Conservation (phyloP, 345 rosid genomes). For the Hevea brasiliensis region DNA sequence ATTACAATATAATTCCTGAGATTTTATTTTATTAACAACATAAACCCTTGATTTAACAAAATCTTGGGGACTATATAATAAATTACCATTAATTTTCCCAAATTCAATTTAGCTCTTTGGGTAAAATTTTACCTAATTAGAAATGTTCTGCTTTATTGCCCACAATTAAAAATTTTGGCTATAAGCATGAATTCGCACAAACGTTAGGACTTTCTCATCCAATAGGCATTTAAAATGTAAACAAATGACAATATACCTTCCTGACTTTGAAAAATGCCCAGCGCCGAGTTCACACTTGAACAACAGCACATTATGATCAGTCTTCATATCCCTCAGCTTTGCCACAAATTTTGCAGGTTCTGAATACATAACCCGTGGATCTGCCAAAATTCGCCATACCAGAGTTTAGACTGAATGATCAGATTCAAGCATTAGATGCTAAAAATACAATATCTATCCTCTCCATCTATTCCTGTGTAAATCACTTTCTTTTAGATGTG, state of each 20-base stretch:
- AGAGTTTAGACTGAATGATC: neutral
- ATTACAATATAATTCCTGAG: too few relatives aligned
- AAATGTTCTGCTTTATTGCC: too few relatives aligned
- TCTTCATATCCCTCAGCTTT: conserved; percentile 86
- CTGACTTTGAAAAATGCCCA: conserved; percentile 96
- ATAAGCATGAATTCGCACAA: too few relatives aligned
- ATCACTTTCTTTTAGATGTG: neutral
- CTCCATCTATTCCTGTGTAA: conserved; percentile 1
- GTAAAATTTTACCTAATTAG: too few relatives aligned
- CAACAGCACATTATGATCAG: conserved; percentile 64
- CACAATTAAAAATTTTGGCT: too few relatives aligned
- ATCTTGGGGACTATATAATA: too few relatives aligned
- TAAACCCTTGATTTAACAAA: too few relatives aligned
- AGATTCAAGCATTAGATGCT: neutral
- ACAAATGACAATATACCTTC: conserved; percentile 54
- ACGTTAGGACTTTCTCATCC: too few relatives aligned
- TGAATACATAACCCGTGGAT: conserved; percentile 89
- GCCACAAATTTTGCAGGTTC: conserved; percentile 93
- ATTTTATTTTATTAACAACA: too few relatives aligned
- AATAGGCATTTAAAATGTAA: too few relatives aligned
- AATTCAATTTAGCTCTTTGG: too few relatives aligned
- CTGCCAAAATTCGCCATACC: conserved; percentile 32
- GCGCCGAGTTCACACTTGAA: conserved; percentile 91
- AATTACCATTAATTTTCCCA: too few relatives aligned
- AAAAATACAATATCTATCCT: neutral